A percentile compares a stretch with the other conserved stretches of the same genome.
These are phyloP conservation scores for Heliamphora pulchella DNA, from an alignment of 179 eudicot species.

Conservation along the genomic window DNA sequence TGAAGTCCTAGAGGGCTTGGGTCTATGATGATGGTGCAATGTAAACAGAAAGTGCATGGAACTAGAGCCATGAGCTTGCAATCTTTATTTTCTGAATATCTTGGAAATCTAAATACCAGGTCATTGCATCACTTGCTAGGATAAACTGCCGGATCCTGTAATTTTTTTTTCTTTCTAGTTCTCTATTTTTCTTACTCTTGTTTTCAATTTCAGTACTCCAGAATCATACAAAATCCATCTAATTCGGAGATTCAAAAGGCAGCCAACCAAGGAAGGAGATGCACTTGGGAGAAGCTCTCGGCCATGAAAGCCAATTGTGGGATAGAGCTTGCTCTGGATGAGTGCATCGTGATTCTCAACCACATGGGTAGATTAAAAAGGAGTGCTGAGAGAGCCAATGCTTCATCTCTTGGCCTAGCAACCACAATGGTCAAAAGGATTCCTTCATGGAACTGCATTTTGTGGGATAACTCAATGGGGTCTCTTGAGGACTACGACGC, in stretches of 20 bases:
- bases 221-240: constrained; percentile 87
- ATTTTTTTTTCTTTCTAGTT: background rate
- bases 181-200: background rate
- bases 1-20: too few relatives aligned
- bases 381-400: constrained; percentile 66
- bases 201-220: constrained; percentile 45
- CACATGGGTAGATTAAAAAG: constrained; percentile 90
- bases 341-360: constrained; percentile 74
- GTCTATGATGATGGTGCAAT: too few relatives aligned
- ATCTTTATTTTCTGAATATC: too few relatives aligned
- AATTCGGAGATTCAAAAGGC: constrained; percentile 80
- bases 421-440: constrained; percentile 64
- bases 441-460: constrained; percentile 94
- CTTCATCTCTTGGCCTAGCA: constrained; percentile 46
- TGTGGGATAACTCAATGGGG: constrained; percentile 90
- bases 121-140: too few relatives aligned
- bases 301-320: constrained; percentile 96
- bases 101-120: too few relatives aligned
- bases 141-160: background rate
- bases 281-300: constrained; percentile 98
- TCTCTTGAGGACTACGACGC: constrained; percentile 81
- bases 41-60: too few relatives aligned
- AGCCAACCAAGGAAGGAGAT: constrained; percentile 91
- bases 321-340: constrained; percentile 84
- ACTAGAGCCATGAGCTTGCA: too few relatives aligned